These are phyloP conservation scores for Zhuliangozyma blackwelliae DNA, from an alignment of 1,139 yeast species.

Conservation along the genomic window DNA sequence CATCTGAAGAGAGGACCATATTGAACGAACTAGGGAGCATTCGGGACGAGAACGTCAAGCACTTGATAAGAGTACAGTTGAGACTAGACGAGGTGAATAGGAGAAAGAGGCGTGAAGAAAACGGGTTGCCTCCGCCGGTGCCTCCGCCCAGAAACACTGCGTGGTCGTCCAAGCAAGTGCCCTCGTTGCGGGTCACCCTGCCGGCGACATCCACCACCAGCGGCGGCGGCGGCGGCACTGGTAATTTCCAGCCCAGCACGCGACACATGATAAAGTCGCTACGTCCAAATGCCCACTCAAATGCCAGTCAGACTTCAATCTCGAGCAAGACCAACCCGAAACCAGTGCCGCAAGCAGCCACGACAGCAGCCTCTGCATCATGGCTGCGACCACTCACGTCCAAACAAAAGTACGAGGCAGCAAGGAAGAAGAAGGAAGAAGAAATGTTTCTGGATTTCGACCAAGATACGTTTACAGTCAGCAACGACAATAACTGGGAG, in stretches of 20 bases:
- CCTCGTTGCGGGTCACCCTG: conserved; percentile 23
- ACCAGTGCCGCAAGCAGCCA: conserved; percentile 24
- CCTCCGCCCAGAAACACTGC: conserved; percentile 8
- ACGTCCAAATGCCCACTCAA: conserved; percentile 18
- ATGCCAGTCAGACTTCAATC: conserved; percentile 2
- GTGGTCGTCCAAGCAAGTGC: conserved; percentile 14
- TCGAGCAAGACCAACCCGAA: neutral
- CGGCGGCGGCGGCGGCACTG: too few relatives aligned
- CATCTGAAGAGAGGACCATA: conserved; percentile 39
- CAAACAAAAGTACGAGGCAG: conserved; percentile 10
- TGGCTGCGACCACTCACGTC: conserved; percentile 28
- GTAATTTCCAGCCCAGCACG: too few relatives aligned
- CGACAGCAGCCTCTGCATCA: conserved; percentile 44
- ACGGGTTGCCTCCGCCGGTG: conserved; percentile 11
- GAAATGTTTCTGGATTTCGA: conserved; percentile 45
- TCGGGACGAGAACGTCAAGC: conserved; percentile 49
- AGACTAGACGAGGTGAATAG: conserved; percentile 36
- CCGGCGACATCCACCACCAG: neutral
- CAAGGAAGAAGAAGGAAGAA: conserved; percentile 16
- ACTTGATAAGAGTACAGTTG: conserved; percentile 41
- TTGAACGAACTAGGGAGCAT: conserved; percentile 45
- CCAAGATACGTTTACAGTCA: conserved; percentile 22
- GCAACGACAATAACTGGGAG: conserved; percentile 24
- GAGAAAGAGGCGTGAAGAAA: conserved; percentile 12
- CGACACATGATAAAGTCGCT: conserved; percentile 31